Evolutionary conservation across 371 early-diverging fungal species (phyloP).

Genomic region (Mucor velutinosus): DNA sequence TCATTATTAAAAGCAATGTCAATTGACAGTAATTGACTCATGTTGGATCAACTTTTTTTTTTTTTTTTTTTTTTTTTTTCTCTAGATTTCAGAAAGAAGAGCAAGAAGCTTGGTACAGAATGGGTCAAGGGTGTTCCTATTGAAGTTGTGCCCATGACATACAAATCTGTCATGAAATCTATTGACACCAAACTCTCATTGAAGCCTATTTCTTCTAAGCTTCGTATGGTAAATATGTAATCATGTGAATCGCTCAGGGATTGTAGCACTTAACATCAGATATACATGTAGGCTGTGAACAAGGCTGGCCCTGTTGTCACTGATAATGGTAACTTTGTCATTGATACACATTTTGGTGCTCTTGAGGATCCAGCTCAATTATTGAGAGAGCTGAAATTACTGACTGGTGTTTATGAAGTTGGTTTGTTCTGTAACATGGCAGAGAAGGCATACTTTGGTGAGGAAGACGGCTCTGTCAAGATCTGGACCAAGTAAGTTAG

Average conservation of each 20-base stretch:
- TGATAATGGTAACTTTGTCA: slow-evolving; percentile 93
- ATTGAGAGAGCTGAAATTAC: slow-evolving; percentile 62
- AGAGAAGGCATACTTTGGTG: slow-evolving; percentile 85
- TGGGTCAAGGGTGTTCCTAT: slow-evolving; percentile 89
- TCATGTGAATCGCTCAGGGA: background rate
- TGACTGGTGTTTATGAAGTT: slow-evolving; percentile 91
- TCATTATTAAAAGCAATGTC: background rate
- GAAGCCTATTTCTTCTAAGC: slow-evolving; percentile 40
- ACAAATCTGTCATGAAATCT: slow-evolving; percentile 24
- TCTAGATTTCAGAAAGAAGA: slow-evolving; percentile 81
- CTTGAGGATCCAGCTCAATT: slow-evolving; percentile 65
- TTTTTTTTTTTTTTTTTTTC: no score
- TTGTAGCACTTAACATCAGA: background rate
- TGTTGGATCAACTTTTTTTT: background rate
- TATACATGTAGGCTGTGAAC: slow-evolving; percentile 39
- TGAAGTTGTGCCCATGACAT: slow-evolving; percentile 87
- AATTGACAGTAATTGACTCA: background rate
- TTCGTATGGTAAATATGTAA: slow-evolving; percentile 63
- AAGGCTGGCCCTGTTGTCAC: slow-evolving; percentile 96
- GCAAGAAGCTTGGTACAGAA: slow-evolving; percentile 72
- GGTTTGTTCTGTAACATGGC: slow-evolving; percentile 91
- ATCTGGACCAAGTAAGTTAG: slow-evolving; percentile 4
- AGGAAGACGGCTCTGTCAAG: slow-evolving; percentile 28
- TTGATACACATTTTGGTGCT: slow-evolving; percentile 85
- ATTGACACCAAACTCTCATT: slow-evolving; percentile 21